A percentile compares a stretch with the other conserved stretches of the same genome.
Conservation (phyloP, 768 basidiomycete species). For the Asterophora parasitica region DNA sequence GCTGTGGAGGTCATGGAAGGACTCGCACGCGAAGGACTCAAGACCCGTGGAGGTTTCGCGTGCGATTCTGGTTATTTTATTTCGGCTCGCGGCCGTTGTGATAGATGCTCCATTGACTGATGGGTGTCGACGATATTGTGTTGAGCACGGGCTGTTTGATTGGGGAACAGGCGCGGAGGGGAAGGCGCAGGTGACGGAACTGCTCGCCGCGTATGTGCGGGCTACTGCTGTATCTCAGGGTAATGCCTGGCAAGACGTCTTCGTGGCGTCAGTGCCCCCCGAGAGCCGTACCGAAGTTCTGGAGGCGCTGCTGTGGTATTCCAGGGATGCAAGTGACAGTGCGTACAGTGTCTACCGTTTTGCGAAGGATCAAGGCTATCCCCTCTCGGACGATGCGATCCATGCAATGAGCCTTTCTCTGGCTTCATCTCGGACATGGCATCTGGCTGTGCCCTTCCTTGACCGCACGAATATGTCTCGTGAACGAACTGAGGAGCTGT, state of each 20-base stretch:
- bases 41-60: slow-evolving; percentile 27
- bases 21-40: slow-evolving; percentile 4
- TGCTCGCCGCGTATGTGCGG: slow-evolving; percentile 31
- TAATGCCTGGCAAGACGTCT: slow-evolving; percentile 24
- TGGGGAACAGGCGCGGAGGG: slow-evolving; percentile 4
- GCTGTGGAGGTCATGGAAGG: slow-evolving; percentile 41
- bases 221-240: slow-evolving; percentile 26
- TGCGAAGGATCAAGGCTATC: slow-evolving; percentile 19
- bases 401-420: slow-evolving; percentile 29
- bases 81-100: slow-evolving; percentile 38
- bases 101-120: slow-evolving; percentile 32
- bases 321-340: slow-evolving; percentile 22
- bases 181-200: slow-evolving; percentile 23
- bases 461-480: slow-evolving; percentile 23
- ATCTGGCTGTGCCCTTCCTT: slow-evolving; percentile 31
- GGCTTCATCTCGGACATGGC: slow-evolving; percentile 24
- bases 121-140: slow-evolving; percentile 31
- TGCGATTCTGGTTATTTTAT: slow-evolving; percentile 37
- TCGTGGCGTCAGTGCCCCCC: slow-evolving; percentile 20
- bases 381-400: slow-evolving; percentile 19
- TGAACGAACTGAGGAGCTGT: slow-evolving; percentile 29
- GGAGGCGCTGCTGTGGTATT: slow-evolving; percentile 15
- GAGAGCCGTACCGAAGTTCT: slow-evolving; percentile 25
- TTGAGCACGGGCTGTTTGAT: slow-evolving; percentile 25
- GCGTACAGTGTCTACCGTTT: slow-evolving; percentile 32